These are phyloP conservation scores for Aspergillus melleus DNA, from an alignment of 2,329 filamentous ascomycete species.

Conservation along the genomic window DNA sequence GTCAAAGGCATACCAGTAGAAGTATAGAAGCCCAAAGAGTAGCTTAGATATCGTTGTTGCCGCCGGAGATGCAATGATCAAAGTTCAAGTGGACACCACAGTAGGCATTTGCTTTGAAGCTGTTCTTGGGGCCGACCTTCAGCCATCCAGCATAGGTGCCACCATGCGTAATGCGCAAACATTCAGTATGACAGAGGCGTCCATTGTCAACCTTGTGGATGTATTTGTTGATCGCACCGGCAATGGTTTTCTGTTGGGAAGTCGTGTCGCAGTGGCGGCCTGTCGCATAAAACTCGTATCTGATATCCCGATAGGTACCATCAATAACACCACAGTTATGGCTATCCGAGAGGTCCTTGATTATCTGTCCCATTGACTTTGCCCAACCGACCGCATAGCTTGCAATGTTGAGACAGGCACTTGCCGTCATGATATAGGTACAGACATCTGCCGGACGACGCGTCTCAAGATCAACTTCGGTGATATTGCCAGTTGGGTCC, in stretches of 20 bases:
- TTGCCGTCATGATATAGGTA: neutral
- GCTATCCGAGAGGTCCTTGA: neutral
- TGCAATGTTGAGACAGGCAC: no score
- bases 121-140: neutral
- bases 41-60: neutral
- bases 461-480: neutral
- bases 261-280: neutral
- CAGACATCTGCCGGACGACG: neutral
- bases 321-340: neutral
- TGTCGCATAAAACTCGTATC: neutral
- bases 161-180: constrained; percentile 1
- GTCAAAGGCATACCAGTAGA: no score
- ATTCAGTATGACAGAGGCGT: neutral
- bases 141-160: constrained; percentile 4
- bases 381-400: no score
- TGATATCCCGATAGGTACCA: neutral
- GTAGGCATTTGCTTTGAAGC: neutral
- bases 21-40: no score
- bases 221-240: neutral
- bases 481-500: neutral
- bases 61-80: neutral
- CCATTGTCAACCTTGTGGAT: neutral
- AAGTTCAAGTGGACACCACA: neutral
- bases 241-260: neutral
- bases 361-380: neutral